Evolutionary conservation across 805 yeast genomes (phyloP).

Genomic region (Zygosaccharomyces kombuchaensis): DNA sequence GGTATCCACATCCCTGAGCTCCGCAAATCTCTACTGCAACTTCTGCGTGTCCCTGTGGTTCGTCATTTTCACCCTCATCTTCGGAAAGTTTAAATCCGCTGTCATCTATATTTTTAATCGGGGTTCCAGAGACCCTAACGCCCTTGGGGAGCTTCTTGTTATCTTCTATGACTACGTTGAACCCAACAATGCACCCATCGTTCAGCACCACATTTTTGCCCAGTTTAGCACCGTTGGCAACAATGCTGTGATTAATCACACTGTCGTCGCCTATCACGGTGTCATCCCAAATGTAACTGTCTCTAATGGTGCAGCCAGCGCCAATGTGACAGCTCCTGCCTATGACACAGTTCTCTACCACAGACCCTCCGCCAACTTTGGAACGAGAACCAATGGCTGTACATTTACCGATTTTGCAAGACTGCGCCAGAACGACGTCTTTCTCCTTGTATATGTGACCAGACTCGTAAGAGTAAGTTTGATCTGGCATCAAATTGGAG

Average conservation of each 20-base stretch:
- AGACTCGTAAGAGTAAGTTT: conserved; percentile 72
- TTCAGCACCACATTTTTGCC: conserved; percentile 48
- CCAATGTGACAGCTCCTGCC: conserved; percentile 89
- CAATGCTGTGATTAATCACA: conserved; percentile 55
- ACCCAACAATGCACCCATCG: conserved; percentile 79
- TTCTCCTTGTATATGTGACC: conserved; percentile 87
- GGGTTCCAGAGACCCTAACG: conserved; percentile 49
- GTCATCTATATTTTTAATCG: conserved; percentile 35
- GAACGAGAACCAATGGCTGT: conserved; percentile 81
- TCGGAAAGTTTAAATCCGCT: conserved; percentile 33
- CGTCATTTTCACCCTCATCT: conserved; percentile 29
- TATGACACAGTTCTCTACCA: conserved; percentile 64
- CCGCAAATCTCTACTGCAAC: conserved; percentile 35
- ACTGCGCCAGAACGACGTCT: conserved; percentile 85
- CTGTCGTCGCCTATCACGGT: conserved; percentile 65
- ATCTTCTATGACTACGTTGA: conserved; percentile 60
- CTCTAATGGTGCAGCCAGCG: conserved; percentile 59
- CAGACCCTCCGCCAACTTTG: conserved; percentile 68
- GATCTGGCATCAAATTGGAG: conserved; percentile 64
- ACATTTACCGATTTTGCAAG: conserved; percentile 77
- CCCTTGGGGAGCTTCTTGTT: conserved; percentile 46
- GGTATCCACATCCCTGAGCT: conserved; percentile 35
- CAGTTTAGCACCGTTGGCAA: conserved; percentile 62
- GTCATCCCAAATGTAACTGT: conserved; percentile 86
- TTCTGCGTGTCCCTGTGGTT: conserved; percentile 4